A percentile compares a stretch with the other conserved stretches of the same genome.
Evolutionary conservation across 352 stramenopile genomes (phyloP).

Genomic region (Globisporangium echinulatum): DNA sequence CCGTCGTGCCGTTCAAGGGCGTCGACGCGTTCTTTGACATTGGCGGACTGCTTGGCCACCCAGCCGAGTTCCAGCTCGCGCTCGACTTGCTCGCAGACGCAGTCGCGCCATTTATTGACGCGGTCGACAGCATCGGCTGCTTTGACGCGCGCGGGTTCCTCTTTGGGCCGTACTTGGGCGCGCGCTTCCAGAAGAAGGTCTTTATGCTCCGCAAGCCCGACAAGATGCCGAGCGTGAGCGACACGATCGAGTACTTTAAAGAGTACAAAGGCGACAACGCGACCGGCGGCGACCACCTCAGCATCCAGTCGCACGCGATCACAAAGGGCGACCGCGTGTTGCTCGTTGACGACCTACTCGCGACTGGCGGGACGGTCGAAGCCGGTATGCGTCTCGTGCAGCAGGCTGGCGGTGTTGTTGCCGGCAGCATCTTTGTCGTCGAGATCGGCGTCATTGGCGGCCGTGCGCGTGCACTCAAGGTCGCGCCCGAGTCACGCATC

Average conservation of each 20-base stretch:
- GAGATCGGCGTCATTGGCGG: conserved; percentile 81
- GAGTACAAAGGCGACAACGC: conserved; percentile 88
- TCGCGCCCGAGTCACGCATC: conserved; percentile 32
- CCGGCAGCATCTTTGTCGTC: conserved; percentile 93
- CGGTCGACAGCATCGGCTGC: conserved; percentile 82
- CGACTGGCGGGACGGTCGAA: conserved; percentile 93
- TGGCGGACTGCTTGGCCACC: conserved; percentile 89
- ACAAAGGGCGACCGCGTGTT: conserved; percentile 85
- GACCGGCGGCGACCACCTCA: conserved; percentile 76
- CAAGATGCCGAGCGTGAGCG: conserved; percentile 95
- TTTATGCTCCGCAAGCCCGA: conserved; percentile 98
- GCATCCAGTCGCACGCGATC: conserved; percentile 80
- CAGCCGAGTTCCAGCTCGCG: conserved; percentile 84
- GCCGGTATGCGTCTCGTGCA: conserved; percentile 86
- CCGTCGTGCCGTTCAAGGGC: conserved; percentile 95
- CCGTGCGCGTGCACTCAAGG: conserved; percentile 37
- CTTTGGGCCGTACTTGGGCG: conserved; percentile 92
- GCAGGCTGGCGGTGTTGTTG: conserved; percentile 78
- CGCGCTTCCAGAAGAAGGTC: conserved; percentile 95
- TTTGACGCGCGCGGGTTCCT: conserved; percentile 97
- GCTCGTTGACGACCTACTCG: conserved; percentile 97
- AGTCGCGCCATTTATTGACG: conserved; percentile 39
- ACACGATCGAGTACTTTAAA: conserved; percentile 91
- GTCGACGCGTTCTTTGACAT: conserved; percentile 97
- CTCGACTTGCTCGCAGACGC: conserved; percentile 91